These are phyloP conservation scores for Saccharomycopsis sp. DNA, from an alignment of 805 yeast species.

Conservation along the genomic window DNA sequence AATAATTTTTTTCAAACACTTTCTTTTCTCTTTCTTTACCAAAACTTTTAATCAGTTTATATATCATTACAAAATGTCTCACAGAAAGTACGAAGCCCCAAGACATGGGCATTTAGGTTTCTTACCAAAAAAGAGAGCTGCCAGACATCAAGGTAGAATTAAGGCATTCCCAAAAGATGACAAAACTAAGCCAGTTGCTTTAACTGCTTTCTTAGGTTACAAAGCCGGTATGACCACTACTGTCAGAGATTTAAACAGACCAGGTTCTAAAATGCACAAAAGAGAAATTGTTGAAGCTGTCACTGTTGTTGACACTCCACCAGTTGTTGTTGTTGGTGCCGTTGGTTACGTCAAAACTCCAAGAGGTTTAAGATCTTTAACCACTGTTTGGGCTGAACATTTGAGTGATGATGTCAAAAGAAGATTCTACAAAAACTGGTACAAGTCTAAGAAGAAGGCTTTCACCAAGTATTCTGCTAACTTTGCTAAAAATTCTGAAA, in stretches of 20 bases:
- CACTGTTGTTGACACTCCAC: constrained; percentile 98
- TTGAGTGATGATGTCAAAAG: constrained; percentile 98
- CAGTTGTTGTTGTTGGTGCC: constrained; percentile 98
- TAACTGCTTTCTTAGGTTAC: constrained; percentile 99
- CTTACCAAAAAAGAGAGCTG: constrained; percentile 99
- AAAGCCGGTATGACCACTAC: constrained; percentile 99
- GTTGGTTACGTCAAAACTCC: constrained; percentile 99
- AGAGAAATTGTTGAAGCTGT: constrained; percentile 99
- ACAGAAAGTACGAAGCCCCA: constrained; percentile 99
- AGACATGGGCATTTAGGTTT: constrained; percentile 99
- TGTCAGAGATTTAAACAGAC: constrained; percentile 99
- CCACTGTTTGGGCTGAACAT: constrained; percentile 99
- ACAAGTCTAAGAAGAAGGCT: constrained; percentile 99
- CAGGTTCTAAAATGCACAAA: constrained; percentile 99
- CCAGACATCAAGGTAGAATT: constrained; percentile 96
- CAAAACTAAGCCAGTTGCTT: constrained; percentile 93
- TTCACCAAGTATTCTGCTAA: constrained; percentile 99
- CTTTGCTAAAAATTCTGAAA: constrained; percentile 89
- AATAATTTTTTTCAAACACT: neutral
- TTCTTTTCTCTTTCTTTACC: neutral
- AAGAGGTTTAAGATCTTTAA: constrained; percentile 98
- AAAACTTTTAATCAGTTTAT: neutral
- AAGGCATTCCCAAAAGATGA: constrained; percentile 99
- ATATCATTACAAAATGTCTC: constrained; percentile 58
- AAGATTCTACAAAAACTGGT: constrained; percentile 99